phyloP scores from a whole-genome alignment of 108 stramenopile species.

The Hondaea fermentalgiana region DNA sequence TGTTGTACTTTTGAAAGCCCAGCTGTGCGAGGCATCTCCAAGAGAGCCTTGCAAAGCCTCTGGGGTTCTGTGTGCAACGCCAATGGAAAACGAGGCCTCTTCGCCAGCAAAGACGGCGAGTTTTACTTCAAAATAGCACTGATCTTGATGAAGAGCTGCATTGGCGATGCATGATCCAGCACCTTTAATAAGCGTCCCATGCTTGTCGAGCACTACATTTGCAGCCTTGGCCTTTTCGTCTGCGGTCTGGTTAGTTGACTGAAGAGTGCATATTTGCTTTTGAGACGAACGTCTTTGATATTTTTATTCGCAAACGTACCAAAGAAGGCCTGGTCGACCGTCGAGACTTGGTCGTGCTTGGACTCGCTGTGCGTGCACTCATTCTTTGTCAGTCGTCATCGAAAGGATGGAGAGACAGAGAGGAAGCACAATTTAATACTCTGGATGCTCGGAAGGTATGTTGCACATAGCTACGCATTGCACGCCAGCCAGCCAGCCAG shows the following conservation, averaged over 20 bases:
- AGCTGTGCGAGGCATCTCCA: not conserved
- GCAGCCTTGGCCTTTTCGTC: not conserved
- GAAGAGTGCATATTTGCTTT: not conserved
- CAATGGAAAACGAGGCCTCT: not conserved
- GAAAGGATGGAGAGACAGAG: not conserved
- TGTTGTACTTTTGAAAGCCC: not conserved
- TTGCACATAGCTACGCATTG: too few species aligned
- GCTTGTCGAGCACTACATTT: not conserved
- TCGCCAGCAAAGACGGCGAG: not conserved
- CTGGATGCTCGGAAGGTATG: too few species aligned
- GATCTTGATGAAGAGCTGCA: not conserved
- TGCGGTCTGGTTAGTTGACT: not conserved
- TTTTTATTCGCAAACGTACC: not conserved
- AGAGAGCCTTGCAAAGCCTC: not conserved
- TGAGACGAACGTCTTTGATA: not conserved
- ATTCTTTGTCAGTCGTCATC: not conserved
- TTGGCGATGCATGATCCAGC: not conserved
- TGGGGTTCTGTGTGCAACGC: not conserved
- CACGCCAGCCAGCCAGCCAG: too few species aligned
- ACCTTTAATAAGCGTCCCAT: not conserved
- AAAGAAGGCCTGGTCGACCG: not conserved
- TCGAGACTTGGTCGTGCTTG: not conserved
- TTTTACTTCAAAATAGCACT: not conserved
- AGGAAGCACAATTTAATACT: too few species aligned
- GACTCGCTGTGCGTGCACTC: not conserved